A percentile compares a stretch with the other conserved stretches of the same genome.
Conservation (phyloP, 1,284 basidiomycete genomes). For the Butyriboletus appendiculatus region DNA sequence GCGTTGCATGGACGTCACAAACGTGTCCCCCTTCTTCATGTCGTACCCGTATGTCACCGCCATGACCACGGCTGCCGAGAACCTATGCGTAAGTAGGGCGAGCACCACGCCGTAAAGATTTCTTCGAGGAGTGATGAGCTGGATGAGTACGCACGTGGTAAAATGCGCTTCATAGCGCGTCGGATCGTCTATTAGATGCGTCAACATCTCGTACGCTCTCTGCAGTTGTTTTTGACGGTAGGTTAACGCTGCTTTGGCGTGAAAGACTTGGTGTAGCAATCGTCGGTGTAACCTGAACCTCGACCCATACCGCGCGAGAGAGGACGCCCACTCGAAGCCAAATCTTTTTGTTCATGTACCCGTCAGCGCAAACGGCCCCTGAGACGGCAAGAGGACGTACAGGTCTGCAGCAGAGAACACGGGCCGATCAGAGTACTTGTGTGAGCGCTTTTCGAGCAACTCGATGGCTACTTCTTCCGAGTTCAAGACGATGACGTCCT, state of each 20-base stretch:
- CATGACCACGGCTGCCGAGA: slow-evolving; percentile 17
- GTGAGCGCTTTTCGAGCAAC: slow-evolving; percentile 24
- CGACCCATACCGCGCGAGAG: slow-evolving; percentile 7
- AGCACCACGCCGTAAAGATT: neutral
- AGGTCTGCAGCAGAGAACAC: slow-evolving; percentile 1
- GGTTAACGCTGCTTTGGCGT: slow-evolving; percentile 7
- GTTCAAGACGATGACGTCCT: slow-evolving; percentile 19
- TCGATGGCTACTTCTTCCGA: slow-evolving; percentile 16
- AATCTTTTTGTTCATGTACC: slow-evolving; percentile 10
- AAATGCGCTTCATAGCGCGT: slow-evolving; percentile 11
- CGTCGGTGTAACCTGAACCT: slow-evolving; percentile 16
- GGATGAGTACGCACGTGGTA: neutral
- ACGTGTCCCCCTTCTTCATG: slow-evolving; percentile 4
- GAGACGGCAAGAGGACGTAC: slow-evolving; percentile 1
- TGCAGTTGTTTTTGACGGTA: slow-evolving; percentile 21
- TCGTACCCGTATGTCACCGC: slow-evolving; percentile 22
- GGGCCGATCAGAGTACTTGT: slow-evolving; percentile 25
- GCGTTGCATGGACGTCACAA: slow-evolving; percentile 13
- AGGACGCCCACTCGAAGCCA: slow-evolving; percentile 9
- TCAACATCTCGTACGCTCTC: slow-evolving; percentile 12
- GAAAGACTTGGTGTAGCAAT: slow-evolving; percentile 19
- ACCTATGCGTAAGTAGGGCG: slow-evolving; percentile 4
- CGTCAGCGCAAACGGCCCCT: neutral
- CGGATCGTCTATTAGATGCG: slow-evolving; percentile 8
- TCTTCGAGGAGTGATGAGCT: neutral